These are phyloP conservation scores for Ophiostoma triangulosporum DNA, from an alignment of 2,329 filamentous ascomycete genomes.

Conservation along the genomic window DNA sequence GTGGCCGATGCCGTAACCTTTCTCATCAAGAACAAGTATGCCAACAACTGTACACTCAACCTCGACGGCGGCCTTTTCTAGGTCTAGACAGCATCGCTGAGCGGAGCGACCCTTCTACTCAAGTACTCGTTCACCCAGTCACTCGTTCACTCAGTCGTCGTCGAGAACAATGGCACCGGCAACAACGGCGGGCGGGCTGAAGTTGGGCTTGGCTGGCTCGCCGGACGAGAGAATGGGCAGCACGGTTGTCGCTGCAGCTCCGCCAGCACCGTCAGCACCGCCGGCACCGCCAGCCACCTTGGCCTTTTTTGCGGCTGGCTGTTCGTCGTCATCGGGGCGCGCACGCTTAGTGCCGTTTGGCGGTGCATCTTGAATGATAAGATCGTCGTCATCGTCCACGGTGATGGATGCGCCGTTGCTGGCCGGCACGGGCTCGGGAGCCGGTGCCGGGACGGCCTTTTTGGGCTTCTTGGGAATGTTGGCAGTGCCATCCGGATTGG, in stretches of 20 bases:
- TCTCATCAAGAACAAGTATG: slow-evolving; percentile 63
- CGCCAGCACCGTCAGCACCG: too few species aligned
- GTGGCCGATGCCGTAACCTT: slow-evolving; percentile 74
- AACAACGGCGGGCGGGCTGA: too few species aligned
- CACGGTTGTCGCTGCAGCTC: neutral
- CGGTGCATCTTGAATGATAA: slow-evolving; percentile 17
- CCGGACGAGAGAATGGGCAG: neutral
- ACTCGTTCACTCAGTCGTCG: neutral
- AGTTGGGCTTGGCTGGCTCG: neutral
- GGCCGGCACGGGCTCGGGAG: slow-evolving; percentile 20
- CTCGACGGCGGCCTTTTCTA: slow-evolving; percentile 64
- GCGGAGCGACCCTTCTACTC: too few species aligned
- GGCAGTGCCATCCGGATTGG: slow-evolving; percentile 19
- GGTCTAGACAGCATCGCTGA: slow-evolving; percentile 24
- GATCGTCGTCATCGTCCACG: slow-evolving; percentile 22
- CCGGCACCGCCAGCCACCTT: slow-evolving; percentile 23
- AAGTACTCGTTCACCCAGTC: too few species aligned
- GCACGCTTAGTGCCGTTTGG: slow-evolving; percentile 29
- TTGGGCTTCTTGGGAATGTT: slow-evolving; percentile 11
- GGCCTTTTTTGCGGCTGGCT: slow-evolving; percentile 32
- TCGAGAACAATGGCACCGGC: neutral
- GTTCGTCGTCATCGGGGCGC: slow-evolving; percentile 28
- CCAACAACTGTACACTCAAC: slow-evolving; percentile 77
- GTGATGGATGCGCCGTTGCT: slow-evolving; percentile 23
- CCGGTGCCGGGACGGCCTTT: slow-evolving; percentile 26